Evolutionary conservation across 1,284 basidiomycete genomes (phyloP).

Genomic region (Cutaneotrichosporon sp.): DNA sequence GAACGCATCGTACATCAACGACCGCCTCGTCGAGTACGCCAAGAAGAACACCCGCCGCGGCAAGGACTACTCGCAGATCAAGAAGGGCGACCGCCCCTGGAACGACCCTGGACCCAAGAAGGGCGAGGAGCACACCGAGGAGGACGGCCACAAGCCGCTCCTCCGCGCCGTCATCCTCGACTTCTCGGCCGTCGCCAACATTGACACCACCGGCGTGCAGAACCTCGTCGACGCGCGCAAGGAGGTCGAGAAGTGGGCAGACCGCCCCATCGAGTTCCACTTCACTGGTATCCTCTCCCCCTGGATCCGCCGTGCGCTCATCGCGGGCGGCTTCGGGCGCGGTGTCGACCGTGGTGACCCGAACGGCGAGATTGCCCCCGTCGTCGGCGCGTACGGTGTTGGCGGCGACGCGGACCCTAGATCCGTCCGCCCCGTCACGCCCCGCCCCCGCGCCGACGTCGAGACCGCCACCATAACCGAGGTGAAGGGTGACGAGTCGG

Average conservation of each 20-base stretch:
- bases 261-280: slow-evolving; percentile 73
- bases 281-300: slow-evolving; percentile 71
- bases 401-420: slow-evolving; percentile 24
- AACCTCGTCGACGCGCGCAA: slow-evolving; percentile 83
- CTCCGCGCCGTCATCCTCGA: slow-evolving; percentile 88
- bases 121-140: slow-evolving; percentile 59
- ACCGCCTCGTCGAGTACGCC: slow-evolving; percentile 75
- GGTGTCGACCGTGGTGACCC: slow-evolving; percentile 51
- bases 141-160: slow-evolving; percentile 65
- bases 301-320: slow-evolving; percentile 87
- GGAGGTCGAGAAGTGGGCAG: slow-evolving; percentile 84
- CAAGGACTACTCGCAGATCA: slow-evolving; percentile 65
- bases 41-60: slow-evolving; percentile 76
- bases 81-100: slow-evolving; percentile 80
- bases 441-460: slow-evolving; percentile 10
- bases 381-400: slow-evolving; percentile 60
- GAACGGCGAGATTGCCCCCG: slow-evolving; percentile 69
- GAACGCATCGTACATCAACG: slow-evolving; percentile 79
- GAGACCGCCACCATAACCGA: slow-evolving; percentile 12
- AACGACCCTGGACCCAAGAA: slow-evolving; percentile 81
- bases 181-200: slow-evolving; percentile 71
- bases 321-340: slow-evolving; percentile 81
- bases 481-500: neutral
- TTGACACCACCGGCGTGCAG: slow-evolving; percentile 78
- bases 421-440: slow-evolving; percentile 17